phyloP scores from a whole-genome alignment of 306 rosid species.

The Vicia sativa region DNA sequence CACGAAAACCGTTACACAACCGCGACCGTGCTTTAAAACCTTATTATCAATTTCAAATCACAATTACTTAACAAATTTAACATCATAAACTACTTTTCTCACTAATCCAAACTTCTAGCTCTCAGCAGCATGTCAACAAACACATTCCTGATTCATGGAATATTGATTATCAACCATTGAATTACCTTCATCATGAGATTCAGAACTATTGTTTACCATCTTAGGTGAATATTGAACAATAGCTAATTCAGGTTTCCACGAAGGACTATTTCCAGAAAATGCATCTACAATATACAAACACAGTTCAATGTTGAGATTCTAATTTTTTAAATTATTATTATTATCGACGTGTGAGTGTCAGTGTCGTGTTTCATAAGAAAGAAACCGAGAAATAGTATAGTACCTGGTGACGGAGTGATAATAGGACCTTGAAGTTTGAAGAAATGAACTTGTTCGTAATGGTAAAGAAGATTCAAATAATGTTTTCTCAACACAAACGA shows the following conservation, averaged over 20 bases:
- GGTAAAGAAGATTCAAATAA: slow-evolving; percentile 76
- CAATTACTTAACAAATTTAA: neutral
- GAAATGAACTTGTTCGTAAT: slow-evolving; percentile 87
- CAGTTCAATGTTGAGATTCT: neutral
- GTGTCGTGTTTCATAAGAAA: no score
- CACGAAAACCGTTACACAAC: no score
- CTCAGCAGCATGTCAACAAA: slow-evolving; percentile 15
- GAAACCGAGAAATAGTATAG: neutral
- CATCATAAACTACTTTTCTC: neutral
- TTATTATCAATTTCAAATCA: slow-evolving; percentile 23
- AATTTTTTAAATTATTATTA: no score
- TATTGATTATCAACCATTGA: neutral
- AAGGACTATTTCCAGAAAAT: slow-evolving; percentile 54
- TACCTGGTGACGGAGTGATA: slow-evolving; percentile 62
- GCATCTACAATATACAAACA: slow-evolving; percentile 43
- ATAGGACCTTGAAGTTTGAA: slow-evolving; percentile 68
- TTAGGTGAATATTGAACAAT: slow-evolving; percentile 74
- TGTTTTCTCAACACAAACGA: slow-evolving; percentile 89
- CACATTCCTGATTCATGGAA: neutral
- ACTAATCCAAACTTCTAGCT: neutral
- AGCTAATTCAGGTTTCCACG: slow-evolving; percentile 70
- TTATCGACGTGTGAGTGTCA: no score
- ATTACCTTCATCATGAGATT: slow-evolving; percentile 57
- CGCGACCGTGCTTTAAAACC: no score
- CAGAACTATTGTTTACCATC: slow-evolving; percentile 32